Evolutionary conservation across 306 rosid species (phyloP).

Genomic region (Aeschynomene evenia): DNA sequence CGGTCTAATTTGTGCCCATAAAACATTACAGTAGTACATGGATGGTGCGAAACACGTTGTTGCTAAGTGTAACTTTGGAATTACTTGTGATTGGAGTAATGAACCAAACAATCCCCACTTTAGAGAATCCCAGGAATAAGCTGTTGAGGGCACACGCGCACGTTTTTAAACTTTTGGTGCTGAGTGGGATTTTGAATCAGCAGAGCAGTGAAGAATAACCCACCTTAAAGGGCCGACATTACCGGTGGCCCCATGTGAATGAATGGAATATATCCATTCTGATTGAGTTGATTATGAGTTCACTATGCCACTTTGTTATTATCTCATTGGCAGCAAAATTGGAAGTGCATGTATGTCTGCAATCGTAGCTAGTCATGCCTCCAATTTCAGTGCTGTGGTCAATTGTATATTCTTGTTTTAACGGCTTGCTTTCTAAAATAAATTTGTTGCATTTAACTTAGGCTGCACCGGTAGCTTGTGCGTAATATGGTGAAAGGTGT

Average conservation of each 20-base stretch:
- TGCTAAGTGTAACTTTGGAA: constrained; percentile 16
- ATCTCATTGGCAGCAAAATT: constrained; percentile 5
- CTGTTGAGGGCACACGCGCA: neutral
- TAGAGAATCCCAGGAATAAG: neutral
- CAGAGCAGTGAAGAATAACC: neutral
- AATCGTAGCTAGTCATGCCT: neutral
- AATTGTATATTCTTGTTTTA: constrained; percentile 3
- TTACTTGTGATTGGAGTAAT: constrained; percentile 1
- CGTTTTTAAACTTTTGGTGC: constrained; percentile 1
- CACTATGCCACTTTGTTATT: neutral
- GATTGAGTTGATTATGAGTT: neutral
- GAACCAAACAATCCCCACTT: too few relatives aligned
- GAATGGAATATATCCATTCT: neutral
- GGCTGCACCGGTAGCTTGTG: neutral
- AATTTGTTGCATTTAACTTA: neutral
- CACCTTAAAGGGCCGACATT: constrained; percentile 30
- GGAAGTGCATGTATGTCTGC: constrained; percentile 15
- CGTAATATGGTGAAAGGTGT: neutral
- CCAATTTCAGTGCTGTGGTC: constrained; percentile 18
- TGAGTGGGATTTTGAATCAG: neutral
- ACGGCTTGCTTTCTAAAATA: neutral
- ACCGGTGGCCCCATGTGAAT: constrained; percentile 15
- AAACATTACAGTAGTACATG: too few relatives aligned
- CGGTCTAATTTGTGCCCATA: neutral
- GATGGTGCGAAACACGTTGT: neutral